Evolutionary conservation across 2,329 filamentous ascomycete species (phyloP), one percentile per base, ranked within the genome.

Genomic region (Endocalyx cinctus): DNA sequence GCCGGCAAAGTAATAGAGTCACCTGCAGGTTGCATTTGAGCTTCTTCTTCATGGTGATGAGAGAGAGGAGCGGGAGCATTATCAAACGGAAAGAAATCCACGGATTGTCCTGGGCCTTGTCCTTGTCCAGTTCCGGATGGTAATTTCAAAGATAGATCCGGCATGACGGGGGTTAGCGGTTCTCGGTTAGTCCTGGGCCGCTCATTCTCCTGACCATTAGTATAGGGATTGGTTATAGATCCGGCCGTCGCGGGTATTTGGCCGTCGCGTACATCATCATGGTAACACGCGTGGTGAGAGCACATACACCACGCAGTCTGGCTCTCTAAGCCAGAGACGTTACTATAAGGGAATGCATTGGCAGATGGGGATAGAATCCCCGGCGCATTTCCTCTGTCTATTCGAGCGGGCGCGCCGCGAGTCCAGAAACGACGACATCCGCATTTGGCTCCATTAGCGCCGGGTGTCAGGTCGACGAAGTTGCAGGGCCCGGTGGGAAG

Each of bases 341-440:
- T 42, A 29, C 34, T 39, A 38, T 32, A 35, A 3, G 35, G 17
- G 20, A 46, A 48, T 41, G 47, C 51, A 45, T 43, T 45, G 37
- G 40, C 27, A 41, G 43, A 47, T 39, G 40, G 46, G 17, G 50
- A 42, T 7, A 46, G 43, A 6, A 35, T 45, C 34, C 47, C 50
- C 25, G 39, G 27, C 25, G 54, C 39, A 31, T 50, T 53, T 10
- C 48, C 47, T 39, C 41, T 50, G 22, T 55, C 53, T 34, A 54
- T 45, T 26, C 57, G 51, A 29, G 59, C 50, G 30, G 55, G 43
- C 34, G 53, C 45, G 34, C 57, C 58, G 40, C 67, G 67, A 48
- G 66, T 67, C 73, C 74, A 79, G 57, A 79, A 79, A 33, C 74
- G 73, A 44, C 74, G 74, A 46, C 75, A 79, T 51, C 75, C 75